phyloP scores from a whole-genome alignment of 148 eudicot species.

The Selenicereus undatus region DNA sequence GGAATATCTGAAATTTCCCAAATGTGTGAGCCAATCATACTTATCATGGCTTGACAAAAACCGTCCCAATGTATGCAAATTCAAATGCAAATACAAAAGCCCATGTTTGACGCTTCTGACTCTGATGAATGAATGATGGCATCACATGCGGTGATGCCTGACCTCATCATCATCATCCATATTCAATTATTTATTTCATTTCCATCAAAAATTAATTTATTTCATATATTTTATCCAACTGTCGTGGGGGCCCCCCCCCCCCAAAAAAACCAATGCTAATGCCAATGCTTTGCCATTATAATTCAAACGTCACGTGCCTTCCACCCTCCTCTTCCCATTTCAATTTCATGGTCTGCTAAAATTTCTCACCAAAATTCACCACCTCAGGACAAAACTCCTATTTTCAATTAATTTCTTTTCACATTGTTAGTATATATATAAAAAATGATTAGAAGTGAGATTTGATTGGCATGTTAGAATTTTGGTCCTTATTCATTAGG shows the following conservation, averaged over 20 bases:
- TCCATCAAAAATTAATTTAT: too few relatives aligned
- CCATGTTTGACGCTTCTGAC: slow-evolving; percentile 18
- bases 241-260: too few relatives aligned
- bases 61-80: slow-evolving; percentile 12
- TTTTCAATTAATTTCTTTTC: too few relatives aligned
- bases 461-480: too few relatives aligned
- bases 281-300: neutral
- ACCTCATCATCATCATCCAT: slow-evolving; percentile 45
- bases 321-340: neutral
- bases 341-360: neutral
- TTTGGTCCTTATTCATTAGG: too few relatives aligned
- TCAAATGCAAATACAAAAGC: neutral
- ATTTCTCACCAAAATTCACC: too few relatives aligned
- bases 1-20: slow-evolving; percentile 18
- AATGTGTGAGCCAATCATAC: slow-evolving; percentile 14
- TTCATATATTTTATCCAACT: too few relatives aligned
- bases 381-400: too few relatives aligned
- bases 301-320: slow-evolving; percentile 58
- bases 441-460: too few relatives aligned
- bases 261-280: neutral
- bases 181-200: too few relatives aligned
- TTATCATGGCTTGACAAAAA: slow-evolving; percentile 4
- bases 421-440: too few relatives aligned
- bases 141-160: slow-evolving; percentile 57
- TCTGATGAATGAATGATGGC: slow-evolving; percentile 38